phyloP scores from a whole-genome alignment of 495 filamentous ascomycete species.

The Podospora appendiculata region DNA sequence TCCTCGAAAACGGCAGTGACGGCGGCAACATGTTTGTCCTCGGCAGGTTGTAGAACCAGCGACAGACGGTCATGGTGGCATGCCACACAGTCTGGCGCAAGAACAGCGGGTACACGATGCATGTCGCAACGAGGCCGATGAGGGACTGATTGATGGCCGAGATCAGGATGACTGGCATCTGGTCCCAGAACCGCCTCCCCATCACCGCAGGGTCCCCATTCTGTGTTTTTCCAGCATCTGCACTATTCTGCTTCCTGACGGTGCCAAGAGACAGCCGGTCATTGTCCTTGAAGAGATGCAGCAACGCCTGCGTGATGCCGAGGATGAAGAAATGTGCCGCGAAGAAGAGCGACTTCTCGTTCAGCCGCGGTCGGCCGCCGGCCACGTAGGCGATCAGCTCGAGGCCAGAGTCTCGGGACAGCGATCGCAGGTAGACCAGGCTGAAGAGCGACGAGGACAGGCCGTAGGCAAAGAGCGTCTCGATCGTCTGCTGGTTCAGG shows the following conservation, averaged over 20 bases:
- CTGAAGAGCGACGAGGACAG: constrained; percentile 76
- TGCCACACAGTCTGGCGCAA: constrained; percentile 59
- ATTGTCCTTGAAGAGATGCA: constrained; percentile 67
- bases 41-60: constrained; percentile 66
- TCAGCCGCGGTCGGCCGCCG: constrained; percentile 70
- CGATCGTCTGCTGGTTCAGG: constrained; percentile 49
- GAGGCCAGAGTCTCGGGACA: constrained; percentile 54
- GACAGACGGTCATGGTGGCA: constrained; percentile 58
- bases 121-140: constrained; percentile 36
- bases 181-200: constrained; percentile 17
- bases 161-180: constrained; percentile 23
- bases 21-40: constrained; percentile 54
- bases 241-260: constrained; percentile 18
- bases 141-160: constrained; percentile 33
- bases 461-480: constrained; percentile 64
- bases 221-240: constrained; percentile 15
- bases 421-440: constrained; percentile 74
- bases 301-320: constrained; percentile 57
- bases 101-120: constrained; percentile 56
- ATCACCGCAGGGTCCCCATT: constrained; percentile 19
- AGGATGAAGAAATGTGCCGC: constrained; percentile 60
- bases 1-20: constrained; percentile 49
- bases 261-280: constrained; percentile 55
- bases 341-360: constrained; percentile 81
- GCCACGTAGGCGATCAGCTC: constrained; percentile 58